phyloP scores from a whole-genome alignment of 1,284 basidiomycete genomes.

The Ustilago cynodontis region DNA sequence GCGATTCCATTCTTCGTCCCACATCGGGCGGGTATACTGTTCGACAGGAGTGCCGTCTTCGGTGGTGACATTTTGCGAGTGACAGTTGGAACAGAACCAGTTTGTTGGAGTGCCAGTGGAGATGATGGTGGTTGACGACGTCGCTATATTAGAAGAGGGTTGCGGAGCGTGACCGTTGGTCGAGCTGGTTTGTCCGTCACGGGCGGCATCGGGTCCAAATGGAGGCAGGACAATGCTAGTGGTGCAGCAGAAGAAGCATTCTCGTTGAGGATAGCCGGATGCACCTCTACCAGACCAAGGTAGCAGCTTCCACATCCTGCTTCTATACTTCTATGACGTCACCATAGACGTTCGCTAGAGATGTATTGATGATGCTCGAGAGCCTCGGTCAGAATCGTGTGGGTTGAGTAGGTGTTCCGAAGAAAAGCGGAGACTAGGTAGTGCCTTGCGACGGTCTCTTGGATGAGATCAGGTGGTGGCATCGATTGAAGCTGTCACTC shows the following conservation, averaged over 20 bases:
- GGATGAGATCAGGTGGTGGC: background rate
- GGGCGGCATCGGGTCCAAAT: constrained; percentile 18
- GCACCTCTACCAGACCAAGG: constrained; percentile 26
- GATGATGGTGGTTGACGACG: constrained; percentile 26
- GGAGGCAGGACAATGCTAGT: constrained; percentile 58
- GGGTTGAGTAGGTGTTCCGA: no score
- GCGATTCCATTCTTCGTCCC: constrained; percentile 49
- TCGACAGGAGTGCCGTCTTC: constrained; percentile 40
- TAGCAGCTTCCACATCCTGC: constrained; percentile 25
- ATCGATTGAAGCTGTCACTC: background rate
- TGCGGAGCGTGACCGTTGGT: background rate
- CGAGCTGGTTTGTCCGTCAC: background rate
- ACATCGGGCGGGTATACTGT: constrained; percentile 55
- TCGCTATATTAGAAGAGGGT: constrained; percentile 15
- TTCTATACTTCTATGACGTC: background rate
- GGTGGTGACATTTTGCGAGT: constrained; percentile 53
- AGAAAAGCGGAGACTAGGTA: background rate
- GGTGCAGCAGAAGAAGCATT: constrained; percentile 61
- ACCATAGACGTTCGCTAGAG: background rate
- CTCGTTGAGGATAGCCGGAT: constrained; percentile 41
- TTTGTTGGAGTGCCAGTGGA: constrained; percentile 56
- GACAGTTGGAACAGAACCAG: constrained; percentile 63
- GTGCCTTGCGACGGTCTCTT: background rate
- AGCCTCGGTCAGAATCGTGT: no score
- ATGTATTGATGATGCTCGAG: no score